Conservation (phyloP, 2,329 filamentous ascomycete genomes). For the Sporothrix euskadiensis region DNA sequence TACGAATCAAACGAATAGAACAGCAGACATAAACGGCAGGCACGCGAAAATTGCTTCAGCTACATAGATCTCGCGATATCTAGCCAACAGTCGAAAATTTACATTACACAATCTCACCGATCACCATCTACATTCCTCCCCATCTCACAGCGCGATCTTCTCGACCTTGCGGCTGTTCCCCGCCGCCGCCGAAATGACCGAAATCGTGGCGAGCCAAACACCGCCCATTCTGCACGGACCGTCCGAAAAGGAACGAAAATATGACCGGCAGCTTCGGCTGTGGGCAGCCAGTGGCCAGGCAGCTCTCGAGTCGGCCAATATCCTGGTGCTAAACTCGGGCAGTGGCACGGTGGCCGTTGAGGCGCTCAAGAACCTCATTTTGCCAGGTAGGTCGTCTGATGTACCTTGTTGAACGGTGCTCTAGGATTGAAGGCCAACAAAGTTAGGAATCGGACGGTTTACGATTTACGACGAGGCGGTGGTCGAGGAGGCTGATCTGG, state of each 20-base stretch:
- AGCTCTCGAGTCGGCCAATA: slow-evolving; percentile 84
- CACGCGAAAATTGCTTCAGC: neutral
- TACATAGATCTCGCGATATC: neutral
- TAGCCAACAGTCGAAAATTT: neutral
- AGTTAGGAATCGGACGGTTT: slow-evolving; percentile 77
- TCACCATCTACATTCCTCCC: neutral
- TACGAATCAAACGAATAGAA: neutral
- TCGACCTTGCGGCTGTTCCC: neutral
- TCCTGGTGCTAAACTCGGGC: slow-evolving; percentile 87
- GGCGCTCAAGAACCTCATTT: slow-evolving; percentile 92
- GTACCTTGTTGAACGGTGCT: neutral
- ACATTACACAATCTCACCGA: neutral
- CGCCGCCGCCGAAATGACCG: slow-evolving; percentile 43
- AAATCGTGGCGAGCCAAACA: slow-evolving; percentile 48
- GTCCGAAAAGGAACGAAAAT: slow-evolving; percentile 70
- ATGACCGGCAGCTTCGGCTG: slow-evolving; percentile 90
- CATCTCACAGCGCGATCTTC: neutral
- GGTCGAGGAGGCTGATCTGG: slow-evolving; percentile 81
- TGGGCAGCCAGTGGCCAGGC: slow-evolving; percentile 93
- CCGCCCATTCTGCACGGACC: slow-evolving; percentile 54
- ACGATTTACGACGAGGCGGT: slow-evolving; percentile 80
- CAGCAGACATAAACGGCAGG: neutral
- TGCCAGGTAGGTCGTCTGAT: slow-evolving; percentile 62
- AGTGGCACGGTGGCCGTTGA: slow-evolving; percentile 87
- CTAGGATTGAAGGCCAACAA: neutral